phyloP scores from a whole-genome alignment of 192 early-diverging fungal species.

The Entomortierella parvispora region DNA sequence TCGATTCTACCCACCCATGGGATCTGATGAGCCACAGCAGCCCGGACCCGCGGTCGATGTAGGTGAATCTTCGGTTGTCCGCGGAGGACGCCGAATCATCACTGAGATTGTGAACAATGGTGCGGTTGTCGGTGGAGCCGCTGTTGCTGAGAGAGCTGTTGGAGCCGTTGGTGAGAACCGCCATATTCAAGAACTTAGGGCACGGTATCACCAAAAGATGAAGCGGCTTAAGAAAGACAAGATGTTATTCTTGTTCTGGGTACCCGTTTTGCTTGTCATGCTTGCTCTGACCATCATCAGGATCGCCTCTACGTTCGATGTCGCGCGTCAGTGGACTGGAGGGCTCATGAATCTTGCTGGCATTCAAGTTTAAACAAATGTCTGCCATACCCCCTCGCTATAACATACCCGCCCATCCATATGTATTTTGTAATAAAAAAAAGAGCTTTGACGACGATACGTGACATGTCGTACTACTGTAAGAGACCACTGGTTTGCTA shows the following conservation, averaged over 20 bases:
- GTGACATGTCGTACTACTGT: no score
- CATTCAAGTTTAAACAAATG: slow-evolving; percentile 36
- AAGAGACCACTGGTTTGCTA: no score
- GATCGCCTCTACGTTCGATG: slow-evolving; percentile 48
- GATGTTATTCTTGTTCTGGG: slow-evolving; percentile 68
- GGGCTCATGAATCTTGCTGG: slow-evolving; percentile 45
- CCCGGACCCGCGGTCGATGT: slow-evolving; percentile 5
- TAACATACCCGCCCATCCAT: no score
- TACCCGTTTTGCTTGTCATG: slow-evolving; percentile 59
- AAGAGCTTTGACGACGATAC: no score
- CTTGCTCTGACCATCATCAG: slow-evolving; percentile 41
- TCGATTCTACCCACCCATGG: slow-evolving; percentile 50
- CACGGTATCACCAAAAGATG: slow-evolving; percentile 49
- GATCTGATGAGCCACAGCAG: slow-evolving; percentile 15
- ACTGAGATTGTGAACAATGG: slow-evolving; percentile 51
- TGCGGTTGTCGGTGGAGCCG: slow-evolving; percentile 41
- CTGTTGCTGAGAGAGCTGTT: slow-evolving; percentile 46
- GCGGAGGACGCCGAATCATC: slow-evolving; percentile 41
- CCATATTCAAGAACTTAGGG: slow-evolving; percentile 42
- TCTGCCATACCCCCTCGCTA: no score
- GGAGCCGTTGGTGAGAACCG: slow-evolving; percentile 45
- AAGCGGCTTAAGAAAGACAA: slow-evolving; percentile 60
- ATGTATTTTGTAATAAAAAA: no score
- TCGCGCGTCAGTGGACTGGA: slow-evolving; percentile 48
- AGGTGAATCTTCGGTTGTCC: slow-evolving; percentile 42